Percentiles rank a stretch among this genome's conserved stretches.
Evolutionary conservation across 2,329 filamentous ascomycete genomes (phyloP).

Genomic region (Cladophialophora immunda): DNA sequence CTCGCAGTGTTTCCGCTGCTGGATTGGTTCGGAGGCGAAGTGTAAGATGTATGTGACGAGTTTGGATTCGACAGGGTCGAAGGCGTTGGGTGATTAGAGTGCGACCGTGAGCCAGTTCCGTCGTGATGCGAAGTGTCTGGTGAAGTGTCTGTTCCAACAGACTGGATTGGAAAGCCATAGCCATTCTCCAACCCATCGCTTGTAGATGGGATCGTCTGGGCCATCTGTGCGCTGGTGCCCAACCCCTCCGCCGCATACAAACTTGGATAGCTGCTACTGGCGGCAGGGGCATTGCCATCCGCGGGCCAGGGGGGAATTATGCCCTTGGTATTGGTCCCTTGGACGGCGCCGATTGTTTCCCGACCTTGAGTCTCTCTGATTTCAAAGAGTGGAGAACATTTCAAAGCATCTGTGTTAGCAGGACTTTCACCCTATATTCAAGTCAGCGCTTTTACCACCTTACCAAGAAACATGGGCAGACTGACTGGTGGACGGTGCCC

Average conservation of each 20-base stretch:
- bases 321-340: constrained; percentile 7
- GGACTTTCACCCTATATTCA: constrained; percentile 36
- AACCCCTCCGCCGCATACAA: constrained; percentile 25
- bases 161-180: constrained; percentile 24
- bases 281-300: constrained; percentile 3
- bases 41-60: constrained; percentile 36
- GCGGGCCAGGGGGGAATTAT: constrained; percentile 8
- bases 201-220: background rate
- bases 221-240: constrained; percentile 10
- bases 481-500: constrained; percentile 34
- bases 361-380: constrained; percentile 36
- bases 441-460: constrained; percentile 15
- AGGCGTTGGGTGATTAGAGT: constrained; percentile 39
- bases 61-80: constrained; percentile 32
- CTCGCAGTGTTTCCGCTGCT: constrained; percentile 24
- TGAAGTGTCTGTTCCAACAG: constrained; percentile 30
- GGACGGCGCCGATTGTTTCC: background rate
- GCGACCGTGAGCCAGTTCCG: constrained; percentile 32
- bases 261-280: constrained; percentile 23
- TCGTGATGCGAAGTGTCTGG: constrained; percentile 31
- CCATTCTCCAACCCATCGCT: constrained; percentile 28
- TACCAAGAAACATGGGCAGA: background rate
- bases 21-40: constrained; percentile 33
- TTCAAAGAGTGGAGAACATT: constrained; percentile 38
- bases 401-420: constrained; percentile 38